Conservation (phyloP, 2,329 filamentous ascomycete species). For the Proliferodiscus dingleyae region DNA sequence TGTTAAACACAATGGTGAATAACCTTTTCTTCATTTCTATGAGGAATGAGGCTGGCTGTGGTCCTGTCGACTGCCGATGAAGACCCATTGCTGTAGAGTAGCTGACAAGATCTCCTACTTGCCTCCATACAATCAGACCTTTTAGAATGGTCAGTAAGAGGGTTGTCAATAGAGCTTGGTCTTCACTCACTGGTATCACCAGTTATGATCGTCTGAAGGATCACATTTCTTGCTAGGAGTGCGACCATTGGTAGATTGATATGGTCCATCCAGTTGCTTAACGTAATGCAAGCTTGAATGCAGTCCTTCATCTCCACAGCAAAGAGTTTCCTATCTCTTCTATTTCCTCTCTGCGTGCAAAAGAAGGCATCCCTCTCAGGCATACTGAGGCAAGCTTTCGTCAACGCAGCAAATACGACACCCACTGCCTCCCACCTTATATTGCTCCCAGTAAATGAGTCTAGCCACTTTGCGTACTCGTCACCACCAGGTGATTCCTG, state of each 20-base stretch:
- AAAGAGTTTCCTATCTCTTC: constrained; percentile 24
- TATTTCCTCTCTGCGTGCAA: constrained; percentile 21
- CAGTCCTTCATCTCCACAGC: constrained; percentile 30
- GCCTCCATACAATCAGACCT: constrained; percentile 37
- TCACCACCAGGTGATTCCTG: constrained; percentile 21
- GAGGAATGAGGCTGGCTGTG: constrained; percentile 25
- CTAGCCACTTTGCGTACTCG: constrained; percentile 27
- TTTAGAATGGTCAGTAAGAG: constrained; percentile 1
- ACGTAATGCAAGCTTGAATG: constrained; percentile 33
- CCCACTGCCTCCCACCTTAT: constrained; percentile 32
- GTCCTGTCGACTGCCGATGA: constrained; percentile 22
- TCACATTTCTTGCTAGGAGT: constrained; percentile 33
- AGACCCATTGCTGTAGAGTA: constrained; percentile 26
- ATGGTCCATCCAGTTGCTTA: constrained; percentile 32
- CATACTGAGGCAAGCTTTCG: constrained; percentile 17
- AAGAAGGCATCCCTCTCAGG: constrained; percentile 24
- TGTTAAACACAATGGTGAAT: constrained; percentile 35
- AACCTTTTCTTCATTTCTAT: constrained; percentile 35
- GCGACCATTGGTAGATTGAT: constrained; percentile 38
- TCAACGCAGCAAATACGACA: constrained; percentile 22
- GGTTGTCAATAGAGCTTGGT: neutral
- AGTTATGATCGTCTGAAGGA: constrained; percentile 35
- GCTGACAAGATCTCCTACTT: constrained; percentile 35
- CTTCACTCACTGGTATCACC: constrained; percentile 38
- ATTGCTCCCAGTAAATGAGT: constrained; percentile 23